phyloP scores from a whole-genome alignment of 352 stramenopile species.

The Pythium apleroticum region DNA sequence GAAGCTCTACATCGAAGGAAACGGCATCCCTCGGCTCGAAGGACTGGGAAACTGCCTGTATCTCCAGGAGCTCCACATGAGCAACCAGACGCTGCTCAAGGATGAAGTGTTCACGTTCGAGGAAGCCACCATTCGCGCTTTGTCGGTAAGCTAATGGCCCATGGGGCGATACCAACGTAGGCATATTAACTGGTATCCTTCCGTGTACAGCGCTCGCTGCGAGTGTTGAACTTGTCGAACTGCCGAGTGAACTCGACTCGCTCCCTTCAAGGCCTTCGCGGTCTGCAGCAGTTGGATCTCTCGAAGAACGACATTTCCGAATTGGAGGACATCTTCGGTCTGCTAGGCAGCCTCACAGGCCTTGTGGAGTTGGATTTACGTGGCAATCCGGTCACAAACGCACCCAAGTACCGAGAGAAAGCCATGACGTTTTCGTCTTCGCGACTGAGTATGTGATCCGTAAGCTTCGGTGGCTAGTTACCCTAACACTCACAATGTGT shows the following conservation, averaged over 20 bases:
- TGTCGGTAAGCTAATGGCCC: conserved; percentile 50
- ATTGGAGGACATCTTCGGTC: conserved; percentile 65
- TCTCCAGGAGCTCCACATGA: conserved; percentile 68
- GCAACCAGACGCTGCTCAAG: conserved; percentile 48
- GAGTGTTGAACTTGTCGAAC: conserved; percentile 63
- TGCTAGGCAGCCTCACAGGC: conserved; percentile 44
- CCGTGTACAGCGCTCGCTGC: conserved; percentile 41
- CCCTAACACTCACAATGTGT: background rate
- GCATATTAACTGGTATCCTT: background rate
- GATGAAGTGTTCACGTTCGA: conserved; percentile 47
- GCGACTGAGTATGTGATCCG: conserved; percentile 43
- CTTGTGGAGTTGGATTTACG: conserved; percentile 64
- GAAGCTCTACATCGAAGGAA: conserved; percentile 75
- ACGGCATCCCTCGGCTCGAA: conserved; percentile 58
- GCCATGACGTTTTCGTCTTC: conserved; percentile 70
- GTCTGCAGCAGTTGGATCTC: conserved; percentile 60
- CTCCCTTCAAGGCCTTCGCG: conserved; percentile 34
- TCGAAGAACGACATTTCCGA: conserved; percentile 63
- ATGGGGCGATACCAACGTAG: background rate
- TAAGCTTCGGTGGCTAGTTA: too few relatives aligned
- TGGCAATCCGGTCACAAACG: conserved; percentile 51
- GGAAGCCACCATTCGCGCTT: conserved; percentile 34
- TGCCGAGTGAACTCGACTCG: conserved; percentile 39
- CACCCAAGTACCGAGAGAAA: conserved; percentile 68
- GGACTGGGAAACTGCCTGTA: conserved; percentile 39